Percentiles rank a stretch among this genome's conserved stretches.
Conservation (phyloP, 768 basidiomycete genomes). For the Lactarius vividus region DNA sequence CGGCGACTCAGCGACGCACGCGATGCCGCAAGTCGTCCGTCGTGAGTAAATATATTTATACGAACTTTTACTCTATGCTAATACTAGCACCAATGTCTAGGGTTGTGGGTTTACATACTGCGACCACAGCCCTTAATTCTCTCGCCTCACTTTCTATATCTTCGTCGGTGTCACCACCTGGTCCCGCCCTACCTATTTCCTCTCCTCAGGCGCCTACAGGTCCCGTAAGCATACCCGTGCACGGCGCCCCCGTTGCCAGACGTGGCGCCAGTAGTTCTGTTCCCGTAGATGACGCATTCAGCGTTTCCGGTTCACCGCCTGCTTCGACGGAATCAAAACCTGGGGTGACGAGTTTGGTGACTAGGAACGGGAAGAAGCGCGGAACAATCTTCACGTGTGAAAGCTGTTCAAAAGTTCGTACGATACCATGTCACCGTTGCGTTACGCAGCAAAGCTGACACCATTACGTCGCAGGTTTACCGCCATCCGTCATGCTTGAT, state of each 20-base stretch:
- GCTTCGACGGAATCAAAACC: constrained; percentile 20
- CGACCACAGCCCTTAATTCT: constrained; percentile 39
- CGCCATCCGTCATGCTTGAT: constrained; percentile 93
- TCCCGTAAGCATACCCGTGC: constrained; percentile 20
- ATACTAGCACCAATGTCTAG: constrained; percentile 30
- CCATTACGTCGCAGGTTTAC: constrained; percentile 54
- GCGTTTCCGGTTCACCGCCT: constrained; percentile 23
- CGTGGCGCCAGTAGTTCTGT: constrained; percentile 13
- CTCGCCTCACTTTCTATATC: constrained; percentile 45
- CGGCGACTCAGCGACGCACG: constrained; percentile 75
- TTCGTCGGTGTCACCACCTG: constrained; percentile 34
- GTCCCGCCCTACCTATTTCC: constrained; percentile 29
- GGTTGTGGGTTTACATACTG: constrained; percentile 37
- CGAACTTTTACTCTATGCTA: constrained; percentile 4
- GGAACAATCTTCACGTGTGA: constrained; percentile 90
- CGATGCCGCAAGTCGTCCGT: constrained; percentile 70
- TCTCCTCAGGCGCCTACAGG: constrained; percentile 26
- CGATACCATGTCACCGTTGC: background rate
- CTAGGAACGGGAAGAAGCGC: constrained; percentile 64
- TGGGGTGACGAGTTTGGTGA: constrained; percentile 33
- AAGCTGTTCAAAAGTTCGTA: constrained; percentile 84
- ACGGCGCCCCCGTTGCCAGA: background rate
- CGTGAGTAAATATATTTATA: constrained; percentile 47
- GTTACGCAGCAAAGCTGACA: constrained; percentile 2
- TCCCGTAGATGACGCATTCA: constrained; percentile 28